Evolutionary conservation across 164 flowering plant genomes (phyloP).

Genomic region (Annona squamosa): DNA sequence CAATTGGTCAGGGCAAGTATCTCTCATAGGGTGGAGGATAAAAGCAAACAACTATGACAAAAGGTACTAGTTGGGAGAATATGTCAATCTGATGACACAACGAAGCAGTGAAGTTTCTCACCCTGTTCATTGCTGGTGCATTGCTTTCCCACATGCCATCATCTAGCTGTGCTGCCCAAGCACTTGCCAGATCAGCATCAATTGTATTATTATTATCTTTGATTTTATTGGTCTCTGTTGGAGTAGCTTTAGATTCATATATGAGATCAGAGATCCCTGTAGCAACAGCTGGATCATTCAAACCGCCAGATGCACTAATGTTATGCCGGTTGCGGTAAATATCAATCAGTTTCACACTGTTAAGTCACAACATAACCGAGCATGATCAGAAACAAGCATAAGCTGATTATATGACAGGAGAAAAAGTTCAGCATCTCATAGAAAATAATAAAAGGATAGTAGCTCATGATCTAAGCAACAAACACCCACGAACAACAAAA

Average conservation of each 20-base stretch:
- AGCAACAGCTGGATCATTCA: conserved; percentile 94
- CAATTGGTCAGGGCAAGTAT: not conserved
- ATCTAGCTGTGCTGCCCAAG: conserved; percentile 93
- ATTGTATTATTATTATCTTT: conserved; percentile 13
- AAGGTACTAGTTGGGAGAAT: not conserved
- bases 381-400: conserved; percentile 4
- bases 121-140: conserved; percentile 94
- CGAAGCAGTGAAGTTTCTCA: conserved; percentile 20
- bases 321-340: conserved; percentile 85
- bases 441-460: not conserved
- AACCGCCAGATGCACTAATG: conserved; percentile 80
- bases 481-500: too few relatives aligned
- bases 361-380: not conserved
- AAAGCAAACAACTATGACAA: not conserved
- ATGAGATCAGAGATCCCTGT: conserved; percentile 95
- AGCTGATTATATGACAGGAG: not conserved
- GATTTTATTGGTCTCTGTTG: conserved; percentile 43
- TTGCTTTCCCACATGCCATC: conserved; percentile 74
- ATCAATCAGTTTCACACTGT: conserved; percentile 87
- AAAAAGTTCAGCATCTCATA: not conserved
- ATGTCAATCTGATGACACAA: not conserved
- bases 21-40: not conserved
- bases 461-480: not conserved
- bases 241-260: conserved; percentile 60
- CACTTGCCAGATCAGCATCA: conserved; percentile 89